Evolutionary conservation across 352 stramenopile genomes (phyloP).

Genomic region (Globisporangium middletonii): DNA sequence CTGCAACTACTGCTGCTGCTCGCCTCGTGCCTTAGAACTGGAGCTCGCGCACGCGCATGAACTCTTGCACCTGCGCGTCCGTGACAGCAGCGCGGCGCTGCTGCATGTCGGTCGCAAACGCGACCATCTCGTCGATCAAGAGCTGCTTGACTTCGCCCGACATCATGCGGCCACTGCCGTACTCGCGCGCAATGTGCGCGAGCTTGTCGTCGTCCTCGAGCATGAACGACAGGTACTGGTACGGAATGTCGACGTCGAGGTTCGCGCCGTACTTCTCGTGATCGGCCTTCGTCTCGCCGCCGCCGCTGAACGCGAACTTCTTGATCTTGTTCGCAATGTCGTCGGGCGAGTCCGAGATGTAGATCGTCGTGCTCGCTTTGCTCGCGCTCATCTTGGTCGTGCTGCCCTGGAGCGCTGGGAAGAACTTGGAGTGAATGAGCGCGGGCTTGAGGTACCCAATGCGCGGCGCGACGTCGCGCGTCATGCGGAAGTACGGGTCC

Average conservation of each 20-base stretch:
- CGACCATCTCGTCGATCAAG: constrained; percentile 91
- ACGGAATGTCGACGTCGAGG: constrained; percentile 97
- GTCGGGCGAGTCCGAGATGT: constrained; percentile 97
- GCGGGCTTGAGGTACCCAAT: constrained; percentile 95
- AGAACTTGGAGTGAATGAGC: constrained; percentile 99
- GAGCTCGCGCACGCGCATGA: constrained; percentile 93
- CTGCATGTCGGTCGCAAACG: constrained; percentile 95
- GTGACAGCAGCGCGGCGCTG: constrained; percentile 90
- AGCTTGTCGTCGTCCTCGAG: constrained; percentile 98
- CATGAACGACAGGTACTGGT: constrained; percentile 99
- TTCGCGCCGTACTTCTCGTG: constrained; percentile 98
- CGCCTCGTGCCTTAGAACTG: constrained; percentile 63
- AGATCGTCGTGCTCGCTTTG: constrained; percentile 96
- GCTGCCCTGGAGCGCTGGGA: constrained; percentile 96
- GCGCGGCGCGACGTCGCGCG: constrained; percentile 97
- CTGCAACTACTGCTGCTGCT: not conserved
- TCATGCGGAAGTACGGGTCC: constrained; percentile 98
- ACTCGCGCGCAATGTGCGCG: constrained; percentile 91
- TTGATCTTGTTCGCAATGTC: constrained; percentile 93
- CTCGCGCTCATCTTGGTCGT: constrained; percentile 99
- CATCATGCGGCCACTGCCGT: constrained; percentile 93
- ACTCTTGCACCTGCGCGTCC: constrained; percentile 94
- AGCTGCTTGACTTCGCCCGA: constrained; percentile 98
- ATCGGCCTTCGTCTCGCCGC: constrained; percentile 97
- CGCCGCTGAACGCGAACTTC: constrained; percentile 90